Evolutionary conservation across 1,139 yeast species (phyloP).

Genomic region (Kodamaea suecica): DNA sequence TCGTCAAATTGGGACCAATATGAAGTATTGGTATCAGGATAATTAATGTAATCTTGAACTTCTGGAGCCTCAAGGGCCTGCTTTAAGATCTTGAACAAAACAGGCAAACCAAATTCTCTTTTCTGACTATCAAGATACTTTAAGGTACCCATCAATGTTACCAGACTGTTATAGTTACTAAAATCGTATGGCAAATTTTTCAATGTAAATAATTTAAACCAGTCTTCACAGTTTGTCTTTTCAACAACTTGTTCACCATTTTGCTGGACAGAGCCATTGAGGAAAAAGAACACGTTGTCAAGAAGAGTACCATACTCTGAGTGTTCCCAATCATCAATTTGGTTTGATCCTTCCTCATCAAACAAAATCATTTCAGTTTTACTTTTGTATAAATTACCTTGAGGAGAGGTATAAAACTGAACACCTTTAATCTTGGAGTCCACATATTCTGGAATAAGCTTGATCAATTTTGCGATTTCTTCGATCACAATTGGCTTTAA

Average conservation of each 20-base stretch:
- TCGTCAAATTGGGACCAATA: conserved; percentile 28
- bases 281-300: conserved; percentile 47
- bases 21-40: conserved; percentile 10
- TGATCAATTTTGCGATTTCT: conserved; percentile 48
- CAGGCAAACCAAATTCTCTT: conserved; percentile 47
- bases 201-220: conserved; percentile 44
- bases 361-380: conserved; percentile 37
- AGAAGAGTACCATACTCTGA: conserved; percentile 35
- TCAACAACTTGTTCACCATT: conserved; percentile 40
- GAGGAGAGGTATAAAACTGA: conserved; percentile 41
- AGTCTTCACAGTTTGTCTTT: conserved; percentile 38
- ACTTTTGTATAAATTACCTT: conserved; percentile 41
- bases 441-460: conserved; percentile 41
- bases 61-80: conserved; percentile 10
- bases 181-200: conserved; percentile 61
- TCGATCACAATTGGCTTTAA: conserved; percentile 58
- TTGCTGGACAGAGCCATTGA: conserved; percentile 47
- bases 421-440: conserved; percentile 35
- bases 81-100: conserved; percentile 16
- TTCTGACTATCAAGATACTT: conserved; percentile 55
- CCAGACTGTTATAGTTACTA: conserved; percentile 51
- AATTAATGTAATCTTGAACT: conserved; percentile 14
- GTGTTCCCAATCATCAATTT: conserved; percentile 54
- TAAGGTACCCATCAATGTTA: conserved; percentile 52
- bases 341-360: conserved; percentile 34